Percentiles rank a stretch among this genome's conserved stretches.
These are phyloP conservation scores for Mrakia frigida DNA, from an alignment of 768 basidiomycete genomes.

Conservation along the genomic window DNA sequence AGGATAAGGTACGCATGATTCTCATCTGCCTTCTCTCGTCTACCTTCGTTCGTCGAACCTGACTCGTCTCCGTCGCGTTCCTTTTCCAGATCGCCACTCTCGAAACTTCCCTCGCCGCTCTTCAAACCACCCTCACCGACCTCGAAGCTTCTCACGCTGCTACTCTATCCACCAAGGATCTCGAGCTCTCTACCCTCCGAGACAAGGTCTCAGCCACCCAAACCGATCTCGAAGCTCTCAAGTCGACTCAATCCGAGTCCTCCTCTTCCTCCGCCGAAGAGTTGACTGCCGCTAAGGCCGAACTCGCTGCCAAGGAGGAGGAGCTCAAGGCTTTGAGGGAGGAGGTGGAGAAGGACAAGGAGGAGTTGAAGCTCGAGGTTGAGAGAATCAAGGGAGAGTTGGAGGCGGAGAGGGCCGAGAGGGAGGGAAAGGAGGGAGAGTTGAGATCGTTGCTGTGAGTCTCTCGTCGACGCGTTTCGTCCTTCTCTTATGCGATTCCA, in stretches of 20 bases:
- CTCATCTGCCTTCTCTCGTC: background rate
- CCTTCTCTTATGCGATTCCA: too few relatives aligned
- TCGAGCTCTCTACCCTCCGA: slow-evolving; percentile 4
- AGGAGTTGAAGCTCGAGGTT: background rate
- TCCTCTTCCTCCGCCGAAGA: background rate
- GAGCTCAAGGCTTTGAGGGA: slow-evolving; percentile 1
- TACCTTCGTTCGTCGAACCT: background rate
- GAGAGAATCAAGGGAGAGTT: slow-evolving; percentile 12
- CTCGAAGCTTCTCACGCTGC: background rate
- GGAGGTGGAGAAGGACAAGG: background rate
- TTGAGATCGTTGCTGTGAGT: slow-evolving; percentile 11
- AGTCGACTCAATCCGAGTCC: background rate
- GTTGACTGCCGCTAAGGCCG: slow-evolving; percentile 3
- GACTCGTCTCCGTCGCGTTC: background rate
- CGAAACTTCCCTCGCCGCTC: slow-evolving; percentile 7
- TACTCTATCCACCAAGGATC: background rate
- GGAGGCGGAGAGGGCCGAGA: slow-evolving; percentile 16
- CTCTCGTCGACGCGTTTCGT: background rate
- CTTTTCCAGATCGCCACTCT: slow-evolving; percentile 14
- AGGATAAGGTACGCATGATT: slow-evolving; percentile 21
- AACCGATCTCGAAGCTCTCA: slow-evolving; percentile 11
- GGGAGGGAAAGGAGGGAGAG: slow-evolving; percentile 12
- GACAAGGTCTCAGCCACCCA: background rate
- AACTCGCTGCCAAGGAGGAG: slow-evolving; percentile 12
- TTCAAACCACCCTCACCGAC: slow-evolving; percentile 17